Percentiles rank a stretch among this genome's conserved stretches.
Evolutionary conservation across 768 basidiomycete genomes (phyloP).

Genomic region (Lactarius hatsudake): DNA sequence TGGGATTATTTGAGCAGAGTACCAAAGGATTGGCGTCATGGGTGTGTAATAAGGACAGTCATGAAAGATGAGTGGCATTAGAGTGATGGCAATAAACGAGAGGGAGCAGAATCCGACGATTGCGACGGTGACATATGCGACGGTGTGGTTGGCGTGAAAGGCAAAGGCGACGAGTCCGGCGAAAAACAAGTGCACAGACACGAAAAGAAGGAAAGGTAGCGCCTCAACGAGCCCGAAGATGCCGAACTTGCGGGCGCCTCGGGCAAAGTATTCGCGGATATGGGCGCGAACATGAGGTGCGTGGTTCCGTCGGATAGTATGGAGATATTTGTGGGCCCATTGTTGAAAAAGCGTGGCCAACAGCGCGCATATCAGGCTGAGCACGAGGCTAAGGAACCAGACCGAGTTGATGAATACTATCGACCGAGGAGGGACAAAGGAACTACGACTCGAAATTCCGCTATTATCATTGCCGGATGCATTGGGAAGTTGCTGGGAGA

Average conservation of each 20-base stretch:
- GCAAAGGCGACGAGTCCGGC: conserved; percentile 12
- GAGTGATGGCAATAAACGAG: neutral
- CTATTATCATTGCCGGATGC: no score
- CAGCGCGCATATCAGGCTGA: no score
- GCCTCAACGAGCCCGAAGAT: neutral
- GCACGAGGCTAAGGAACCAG: no score
- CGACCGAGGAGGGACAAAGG: no score
- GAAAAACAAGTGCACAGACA: conserved; percentile 10
- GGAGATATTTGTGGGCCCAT: conserved; percentile 7
- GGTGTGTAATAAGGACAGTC: conserved; percentile 16
- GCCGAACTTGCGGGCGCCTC: neutral
- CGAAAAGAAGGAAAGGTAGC: neutral
- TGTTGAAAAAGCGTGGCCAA: no score
- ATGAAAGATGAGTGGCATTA: conserved; percentile 11
- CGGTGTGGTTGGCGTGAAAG: neutral
- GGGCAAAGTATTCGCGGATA: neutral
- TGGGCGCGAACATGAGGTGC: neutral
- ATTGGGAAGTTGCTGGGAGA: no score
- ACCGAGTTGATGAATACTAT: no score
- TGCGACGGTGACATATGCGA: neutral
- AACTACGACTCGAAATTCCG: no score
- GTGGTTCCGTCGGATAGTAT: neutral
- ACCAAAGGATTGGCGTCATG: neutral
- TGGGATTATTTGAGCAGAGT: neutral
- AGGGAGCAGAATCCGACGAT: neutral